Evolutionary conservation across 352 stramenopile species (phyloP).

Genomic region (Phytophthora sojae): DNA sequence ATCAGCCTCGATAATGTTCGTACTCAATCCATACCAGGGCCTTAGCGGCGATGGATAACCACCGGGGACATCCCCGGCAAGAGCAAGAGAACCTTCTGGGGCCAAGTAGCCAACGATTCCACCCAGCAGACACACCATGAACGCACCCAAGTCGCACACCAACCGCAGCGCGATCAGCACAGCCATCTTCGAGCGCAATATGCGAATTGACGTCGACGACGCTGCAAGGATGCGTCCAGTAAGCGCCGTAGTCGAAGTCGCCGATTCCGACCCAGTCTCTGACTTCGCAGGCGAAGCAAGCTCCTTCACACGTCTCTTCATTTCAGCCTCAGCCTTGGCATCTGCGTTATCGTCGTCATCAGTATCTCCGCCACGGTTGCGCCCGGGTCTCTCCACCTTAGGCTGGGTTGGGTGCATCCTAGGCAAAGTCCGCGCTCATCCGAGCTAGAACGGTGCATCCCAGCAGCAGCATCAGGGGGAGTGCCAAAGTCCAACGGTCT

Average conservation of each 20-base stretch:
- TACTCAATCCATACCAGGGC: conserved; percentile 55
- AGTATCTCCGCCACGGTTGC: conserved; percentile 6
- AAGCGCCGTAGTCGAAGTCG: conserved; percentile 59
- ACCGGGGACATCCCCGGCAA: conserved; percentile 81
- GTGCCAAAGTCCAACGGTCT: conserved; percentile 42
- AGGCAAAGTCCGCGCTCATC: conserved; percentile 25
- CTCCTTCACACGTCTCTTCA: conserved; percentile 41
- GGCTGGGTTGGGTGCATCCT: conserved; percentile 28
- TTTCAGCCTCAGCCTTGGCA: conserved; percentile 31
- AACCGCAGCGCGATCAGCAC: conserved; percentile 51
- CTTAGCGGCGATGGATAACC: conserved; percentile 65
- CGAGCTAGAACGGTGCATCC: conserved; percentile 28
- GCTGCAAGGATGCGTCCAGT: conserved; percentile 46
- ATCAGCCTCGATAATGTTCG: conserved; percentile 58
- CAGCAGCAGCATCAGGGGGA: conserved; percentile 5
- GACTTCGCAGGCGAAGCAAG: conserved; percentile 64
- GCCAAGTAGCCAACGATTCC: conserved; percentile 70
- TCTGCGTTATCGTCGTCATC: conserved; percentile 18
- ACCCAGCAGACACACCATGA: conserved; percentile 84
- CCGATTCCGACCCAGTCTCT: conserved; percentile 46
- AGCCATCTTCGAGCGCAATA: conserved; percentile 40
- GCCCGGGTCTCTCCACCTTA: conserved; percentile 23
- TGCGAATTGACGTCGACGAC: conserved; percentile 37
- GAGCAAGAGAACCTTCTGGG: conserved; percentile 69
- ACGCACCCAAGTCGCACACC: conserved; percentile 64